A percentile compares a stretch with the other conserved stretches of the same genome.
Conservation (phyloP, 768 basidiomycete genomes). For the Ramaria sp. region DNA sequence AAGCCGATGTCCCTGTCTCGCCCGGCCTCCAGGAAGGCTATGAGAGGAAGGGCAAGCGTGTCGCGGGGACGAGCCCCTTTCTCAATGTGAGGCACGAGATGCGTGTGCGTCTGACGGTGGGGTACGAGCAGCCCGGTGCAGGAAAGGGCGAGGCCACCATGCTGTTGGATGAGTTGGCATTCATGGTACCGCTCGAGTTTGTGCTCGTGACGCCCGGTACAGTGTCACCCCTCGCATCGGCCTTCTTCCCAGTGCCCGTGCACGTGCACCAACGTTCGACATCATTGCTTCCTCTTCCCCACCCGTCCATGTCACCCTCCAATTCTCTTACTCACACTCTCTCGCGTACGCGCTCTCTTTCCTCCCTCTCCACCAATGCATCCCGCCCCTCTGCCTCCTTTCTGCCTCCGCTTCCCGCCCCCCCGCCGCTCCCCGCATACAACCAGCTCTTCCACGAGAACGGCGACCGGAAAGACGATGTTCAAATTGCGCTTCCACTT, state of each 20-base stretch:
- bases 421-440: slow-evolving; percentile 48
- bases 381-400: background rate
- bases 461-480: slow-evolving; percentile 64
- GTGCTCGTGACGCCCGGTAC: slow-evolving; percentile 30
- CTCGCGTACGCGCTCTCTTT: slow-evolving; percentile 9
- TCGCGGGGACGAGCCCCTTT: slow-evolving; percentile 41
- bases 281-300: background rate
- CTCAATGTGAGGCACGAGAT: slow-evolving; percentile 45
- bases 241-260: background rate
- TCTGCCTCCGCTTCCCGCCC: slow-evolving; percentile 15
- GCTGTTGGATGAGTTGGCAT: slow-evolving; percentile 20
- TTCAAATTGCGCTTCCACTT: slow-evolving; percentile 48
- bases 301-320: background rate
- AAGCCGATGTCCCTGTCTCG: slow-evolving; percentile 41
- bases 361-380: slow-evolving; percentile 6
- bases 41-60: slow-evolving; percentile 17
- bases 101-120: slow-evolving; percentile 40
- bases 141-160: slow-evolving; percentile 4
- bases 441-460: slow-evolving; percentile 68
- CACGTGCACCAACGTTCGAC: background rate
- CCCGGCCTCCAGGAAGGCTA: slow-evolving; percentile 14
- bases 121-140: slow-evolving; percentile 34
- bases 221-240: slow-evolving; percentile 1
- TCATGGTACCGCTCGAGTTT: slow-evolving; percentile 41
- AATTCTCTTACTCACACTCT: slow-evolving; percentile 7